phyloP scores from a whole-genome alignment of 192 early-diverging fungal species.

The Helicostylum pulchrum region DNA sequence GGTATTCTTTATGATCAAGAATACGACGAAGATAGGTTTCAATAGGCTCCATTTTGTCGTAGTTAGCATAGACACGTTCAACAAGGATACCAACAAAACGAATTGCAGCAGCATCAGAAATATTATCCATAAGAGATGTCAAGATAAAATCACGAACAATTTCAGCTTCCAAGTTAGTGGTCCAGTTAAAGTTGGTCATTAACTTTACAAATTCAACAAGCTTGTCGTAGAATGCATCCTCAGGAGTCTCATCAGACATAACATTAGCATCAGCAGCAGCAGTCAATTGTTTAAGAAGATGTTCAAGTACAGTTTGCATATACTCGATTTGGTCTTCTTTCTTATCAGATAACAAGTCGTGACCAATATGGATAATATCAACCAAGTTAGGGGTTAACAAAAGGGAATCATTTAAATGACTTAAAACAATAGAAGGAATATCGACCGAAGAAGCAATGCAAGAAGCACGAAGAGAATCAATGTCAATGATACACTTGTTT shows the following conservation, averaged over 20 bases:
- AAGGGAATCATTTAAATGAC: neutral
- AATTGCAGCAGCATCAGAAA: conserved; percentile 41
- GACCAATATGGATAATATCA: conserved; percentile 14
- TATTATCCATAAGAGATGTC: conserved; percentile 34
- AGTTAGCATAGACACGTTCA: conserved; percentile 28
- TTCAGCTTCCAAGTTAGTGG: conserved; percentile 24
- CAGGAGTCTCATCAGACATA: conserved; percentile 5
- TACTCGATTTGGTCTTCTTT: neutral
- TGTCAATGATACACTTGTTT: conserved; percentile 1
- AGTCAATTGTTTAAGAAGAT: conserved; percentile 17
- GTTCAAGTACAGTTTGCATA: conserved; percentile 9
- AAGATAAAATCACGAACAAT: conserved; percentile 41
- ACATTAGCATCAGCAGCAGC: neutral
- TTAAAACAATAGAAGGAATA: conserved; percentile 3
- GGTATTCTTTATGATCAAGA: conserved; percentile 39
- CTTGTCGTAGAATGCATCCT: conserved; percentile 6
- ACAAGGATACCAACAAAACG: conserved; percentile 39
- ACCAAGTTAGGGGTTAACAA: conserved; percentile 5
- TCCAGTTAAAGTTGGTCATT: conserved; percentile 3
- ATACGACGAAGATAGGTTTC: conserved; percentile 36
- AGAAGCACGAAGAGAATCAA: neutral
- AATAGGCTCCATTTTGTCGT: conserved; percentile 31
- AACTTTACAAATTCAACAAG: conserved; percentile 1
- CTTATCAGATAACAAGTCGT: neutral
- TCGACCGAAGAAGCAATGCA: conserved; percentile 1